Base-by-base conservation (phyloP, 176 grass and related monocot genomes). In the Panicum miliaceum region DNA sequence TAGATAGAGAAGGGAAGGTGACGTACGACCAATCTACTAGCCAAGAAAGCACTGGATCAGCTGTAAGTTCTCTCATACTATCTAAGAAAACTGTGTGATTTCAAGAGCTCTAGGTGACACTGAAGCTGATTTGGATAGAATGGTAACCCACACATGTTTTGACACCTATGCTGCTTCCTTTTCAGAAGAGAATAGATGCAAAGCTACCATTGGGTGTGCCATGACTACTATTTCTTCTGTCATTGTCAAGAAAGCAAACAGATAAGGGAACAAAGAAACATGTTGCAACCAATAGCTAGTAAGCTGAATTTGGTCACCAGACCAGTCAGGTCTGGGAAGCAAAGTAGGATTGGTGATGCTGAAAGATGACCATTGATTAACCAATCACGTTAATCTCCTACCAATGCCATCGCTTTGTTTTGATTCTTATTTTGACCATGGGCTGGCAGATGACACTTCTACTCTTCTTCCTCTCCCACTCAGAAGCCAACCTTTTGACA, bases 201-300 rank as follows among this genome's bases (percentile, higher is more conserved):
- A 82, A 70, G 68, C 72, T 29, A 70, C 18, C 81, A 73, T 51
- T 60, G 18, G 64, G 32, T 18, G 29, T 65, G 65, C 61, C 37
- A 70, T 64, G 64, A 48, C 45, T 64, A 47, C 36, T 82, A 72
- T 54, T 80, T 81, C 0, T 4, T 60, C 26, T 25, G 73, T 77
- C 72, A 7, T 45, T 54, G 46, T 72, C 64, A 78, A 77, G 58
- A 90, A 90, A 82, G 88, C 65, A 58, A 86, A 73, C 82, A 78
- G 64, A 65, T 82, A 77, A 90, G 72, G 41, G 38, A 78, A 59
- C 73, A 73, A 82, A 66, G 72, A 81, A 82, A 72, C 69, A 48
- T 71, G 72, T 56, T 77, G 72, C 78, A 66, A 76, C 65, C 80
- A 82, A 64, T 86, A 12, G 57, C 46, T 41, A 23, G 63, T 77